These are phyloP conservation scores for Citrullus amarus DNA, from an alignment of 306 rosid genomes.

Conservation along the genomic window DNA sequence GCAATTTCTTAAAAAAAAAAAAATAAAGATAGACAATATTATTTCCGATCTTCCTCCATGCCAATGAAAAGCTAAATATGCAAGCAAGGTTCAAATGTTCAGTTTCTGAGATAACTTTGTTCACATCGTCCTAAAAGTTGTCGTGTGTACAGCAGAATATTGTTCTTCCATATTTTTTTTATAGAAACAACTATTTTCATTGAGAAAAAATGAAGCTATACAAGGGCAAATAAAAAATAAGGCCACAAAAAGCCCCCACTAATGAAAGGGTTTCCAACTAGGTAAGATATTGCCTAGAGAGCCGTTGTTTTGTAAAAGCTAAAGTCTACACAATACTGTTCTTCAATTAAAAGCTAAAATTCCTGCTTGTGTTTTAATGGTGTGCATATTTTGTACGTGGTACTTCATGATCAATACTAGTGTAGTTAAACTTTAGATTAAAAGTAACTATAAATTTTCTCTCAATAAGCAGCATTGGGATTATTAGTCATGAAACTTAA, in stretches of 20 bases:
- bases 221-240: too few species aligned
- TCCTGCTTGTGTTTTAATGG: not conserved
- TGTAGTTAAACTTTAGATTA: not conserved
- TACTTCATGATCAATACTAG: not conserved
- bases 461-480: not conserved
- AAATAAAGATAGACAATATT: not conserved
- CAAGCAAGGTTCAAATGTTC: constrained; percentile 3
- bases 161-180: too few species aligned
- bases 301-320: too few species aligned
- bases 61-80: not conserved
- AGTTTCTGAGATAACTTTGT: not conserved
- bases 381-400: not conserved
- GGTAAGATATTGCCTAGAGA: too few species aligned
- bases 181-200: too few species aligned
- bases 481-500: not conserved
- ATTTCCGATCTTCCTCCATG: not conserved
- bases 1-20: not conserved
- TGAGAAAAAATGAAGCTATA: too few species aligned
- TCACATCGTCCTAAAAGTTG: not conserved
- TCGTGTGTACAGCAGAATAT: not conserved
- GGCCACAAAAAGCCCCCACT: too few species aligned
- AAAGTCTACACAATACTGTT: not conserved
- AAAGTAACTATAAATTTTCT: not conserved
- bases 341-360: not conserved
- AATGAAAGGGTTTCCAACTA: too few species aligned